These are phyloP conservation scores for Fusarium gaditjirri DNA, from an alignment of 2,329 filamentous ascomycete genomes.

Conservation along the genomic window DNA sequence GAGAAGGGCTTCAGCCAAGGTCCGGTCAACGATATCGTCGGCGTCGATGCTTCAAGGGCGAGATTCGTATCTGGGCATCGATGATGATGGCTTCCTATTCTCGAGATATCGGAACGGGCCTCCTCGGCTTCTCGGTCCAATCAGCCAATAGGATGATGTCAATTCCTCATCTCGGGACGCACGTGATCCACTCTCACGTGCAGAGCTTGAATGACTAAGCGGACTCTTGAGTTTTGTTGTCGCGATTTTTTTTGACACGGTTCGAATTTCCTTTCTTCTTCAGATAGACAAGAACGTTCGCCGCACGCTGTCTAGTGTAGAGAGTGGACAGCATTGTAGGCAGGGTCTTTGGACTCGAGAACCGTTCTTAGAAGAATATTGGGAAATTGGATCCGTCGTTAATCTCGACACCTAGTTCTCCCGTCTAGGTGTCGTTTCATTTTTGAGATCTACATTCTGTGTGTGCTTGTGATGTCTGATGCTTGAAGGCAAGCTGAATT, in stretches of 20 bases:
- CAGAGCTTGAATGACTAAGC: constrained; percentile 14
- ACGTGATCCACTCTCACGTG: constrained; percentile 43
- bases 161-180: constrained; percentile 52
- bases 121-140: constrained; percentile 58
- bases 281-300: constrained; percentile 65
- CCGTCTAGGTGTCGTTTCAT: constrained; percentile 67
- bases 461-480: neutral
- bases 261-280: constrained; percentile 50
- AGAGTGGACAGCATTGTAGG: constrained; percentile 44
- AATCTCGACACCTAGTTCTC: constrained; percentile 63
- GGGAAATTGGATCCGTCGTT: constrained; percentile 63
- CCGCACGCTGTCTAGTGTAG: constrained; percentile 48
- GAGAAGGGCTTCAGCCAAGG: constrained; percentile 15
- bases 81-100: constrained; percentile 40
- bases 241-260: neutral
- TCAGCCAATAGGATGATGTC: constrained; percentile 51
- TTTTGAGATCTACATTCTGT: constrained; percentile 67
- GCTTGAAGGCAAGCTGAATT: neutral
- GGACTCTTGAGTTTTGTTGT: neutral
- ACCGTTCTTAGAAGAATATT: constrained; percentile 58
- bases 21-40: constrained; percentile 36
- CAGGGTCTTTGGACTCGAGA: constrained; percentile 52
- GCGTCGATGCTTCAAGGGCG: constrained; percentile 34
- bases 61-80: constrained; percentile 17
- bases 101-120: constrained; percentile 40